Conservation (phyloP, 2,329 filamentous ascomycete genomes). For the Neophaeococcomyces aloes region DNA sequence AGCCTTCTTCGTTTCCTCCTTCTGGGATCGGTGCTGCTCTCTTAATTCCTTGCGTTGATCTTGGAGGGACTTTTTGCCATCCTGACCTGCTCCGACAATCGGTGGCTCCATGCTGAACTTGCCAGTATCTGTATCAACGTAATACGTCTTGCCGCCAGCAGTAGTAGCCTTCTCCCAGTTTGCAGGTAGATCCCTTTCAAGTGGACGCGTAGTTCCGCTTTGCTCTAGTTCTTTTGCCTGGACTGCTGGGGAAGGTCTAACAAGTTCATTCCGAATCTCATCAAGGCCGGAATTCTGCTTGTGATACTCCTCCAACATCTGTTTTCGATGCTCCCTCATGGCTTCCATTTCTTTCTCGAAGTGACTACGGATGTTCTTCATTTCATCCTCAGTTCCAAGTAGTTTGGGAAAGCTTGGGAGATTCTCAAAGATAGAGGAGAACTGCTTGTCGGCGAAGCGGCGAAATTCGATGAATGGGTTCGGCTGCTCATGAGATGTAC, state of each 20-base stretch:
- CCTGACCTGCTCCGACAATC: too few species aligned
- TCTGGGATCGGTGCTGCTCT: too few species aligned
- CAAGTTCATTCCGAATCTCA: background rate
- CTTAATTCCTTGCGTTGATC: too few species aligned
- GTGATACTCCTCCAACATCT: slow-evolving; percentile 7
- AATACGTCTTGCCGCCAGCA: slow-evolving; percentile 5
- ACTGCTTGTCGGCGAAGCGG: slow-evolving; percentile 49
- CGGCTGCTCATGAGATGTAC: slow-evolving; percentile 26
- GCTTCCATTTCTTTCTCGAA: slow-evolving; percentile 19
- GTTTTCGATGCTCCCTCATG: slow-evolving; percentile 7
- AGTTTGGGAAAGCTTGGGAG: slow-evolving; percentile 26
- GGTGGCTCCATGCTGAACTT: background rate
- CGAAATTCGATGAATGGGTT: slow-evolving; percentile 53
- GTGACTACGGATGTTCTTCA: slow-evolving; percentile 11
- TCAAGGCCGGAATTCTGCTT: slow-evolving; percentile 2
- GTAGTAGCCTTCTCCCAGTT: slow-evolving; percentile 1
- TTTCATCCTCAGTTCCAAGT: slow-evolving; percentile 14
- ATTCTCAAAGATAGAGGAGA: slow-evolving; percentile 43
- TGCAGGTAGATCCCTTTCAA: background rate
- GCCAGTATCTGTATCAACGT: slow-evolving; percentile 2
- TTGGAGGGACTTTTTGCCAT: too few species aligned
- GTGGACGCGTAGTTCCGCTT: too few species aligned
- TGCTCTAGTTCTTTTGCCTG: background rate
- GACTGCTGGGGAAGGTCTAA: background rate
- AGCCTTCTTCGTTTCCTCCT: too few species aligned